phyloP scores from a whole-genome alignment of 177 flowering plant species.

The Vitis hybrid region DNA sequence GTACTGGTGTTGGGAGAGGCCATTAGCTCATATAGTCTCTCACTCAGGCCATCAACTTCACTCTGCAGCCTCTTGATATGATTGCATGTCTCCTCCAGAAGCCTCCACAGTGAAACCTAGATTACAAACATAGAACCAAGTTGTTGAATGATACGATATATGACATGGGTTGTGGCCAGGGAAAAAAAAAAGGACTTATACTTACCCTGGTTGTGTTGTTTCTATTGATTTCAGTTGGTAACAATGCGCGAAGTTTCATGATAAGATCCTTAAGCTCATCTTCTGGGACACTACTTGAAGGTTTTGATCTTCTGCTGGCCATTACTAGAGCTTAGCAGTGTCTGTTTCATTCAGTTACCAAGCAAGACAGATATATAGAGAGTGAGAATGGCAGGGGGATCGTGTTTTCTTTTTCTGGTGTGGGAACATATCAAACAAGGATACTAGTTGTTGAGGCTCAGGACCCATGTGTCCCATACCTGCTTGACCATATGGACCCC shows the following conservation, averaged over 20 bases:
- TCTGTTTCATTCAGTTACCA: neutral
- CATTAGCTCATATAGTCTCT: constrained; percentile 6
- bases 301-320: constrained; percentile 10
- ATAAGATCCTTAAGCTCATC: constrained; percentile 2
- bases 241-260: constrained; percentile 1
- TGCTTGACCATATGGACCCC: neutral
- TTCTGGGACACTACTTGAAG: neutral
- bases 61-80: constrained; percentile 1
- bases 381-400: neutral
- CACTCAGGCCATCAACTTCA: constrained; percentile 13
- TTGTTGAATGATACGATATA: no score
- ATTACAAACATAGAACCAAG: neutral
- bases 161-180: neutral
- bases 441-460: neutral
- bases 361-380: neutral
- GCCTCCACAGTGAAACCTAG: constrained; percentile 1
- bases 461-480: neutral
- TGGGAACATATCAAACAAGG: neutral
- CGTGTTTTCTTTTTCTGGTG: neutral
- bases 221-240: constrained; percentile 7
- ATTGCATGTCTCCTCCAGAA: constrained; percentile 9
- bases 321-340: neutral
- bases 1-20: neutral
- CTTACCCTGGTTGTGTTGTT: neutral
- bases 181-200: neutral